Evolutionary conservation across 495 filamentous ascomycete species (phyloP), one percentile per base, ranked within the genome.

Genomic region (Glarea lozoyensis): DNA sequence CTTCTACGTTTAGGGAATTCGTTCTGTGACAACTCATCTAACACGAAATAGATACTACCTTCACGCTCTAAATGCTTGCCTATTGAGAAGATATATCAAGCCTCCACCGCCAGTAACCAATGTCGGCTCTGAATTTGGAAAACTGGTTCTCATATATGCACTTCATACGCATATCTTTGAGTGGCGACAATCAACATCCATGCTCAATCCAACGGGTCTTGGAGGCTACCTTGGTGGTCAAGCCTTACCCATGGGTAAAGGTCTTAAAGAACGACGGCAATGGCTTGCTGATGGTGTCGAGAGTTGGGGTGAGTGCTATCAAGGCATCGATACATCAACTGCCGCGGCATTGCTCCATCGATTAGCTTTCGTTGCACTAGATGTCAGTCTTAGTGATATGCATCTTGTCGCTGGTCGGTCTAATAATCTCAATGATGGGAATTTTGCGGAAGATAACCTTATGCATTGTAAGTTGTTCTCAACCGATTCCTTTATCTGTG

Each of bases 111-210:
- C 50, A 1, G 37, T 48, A 7, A 39, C 42, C 16, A 40, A 37
- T 5, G 40, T 41, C 2, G 6, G 18, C 2, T 39, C 42, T 17
- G 49, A 55, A 17, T 58, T 55, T 23, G 50, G 53, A 18, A 58
- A 58, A 29, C 50, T 45, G n/a, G 44, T 58, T 2, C 49, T 55
- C 1, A 52, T 52, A 10, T 58, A 58, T 21, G 56, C 53, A 0
- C 25, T 58, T 1, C 53, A 55, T 40, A 49, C 53, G 9, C 56
- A 58, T 45, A 45, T 58, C 13, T 58, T 58, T 19, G 56, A 58
- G 35, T 58, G 56, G 56, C 49, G 56, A 3, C 53, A 58, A 41
- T 34, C 49, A 29, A 49, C 37, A 33, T 43, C 11, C 31, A 55
- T 50, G 56, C 39, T 45, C 36, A 53, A 46, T 36, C 54, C 46